phyloP scores from a whole-genome alignment of 257 asterid genomes.

The Ehretia macrophylla region DNA sequence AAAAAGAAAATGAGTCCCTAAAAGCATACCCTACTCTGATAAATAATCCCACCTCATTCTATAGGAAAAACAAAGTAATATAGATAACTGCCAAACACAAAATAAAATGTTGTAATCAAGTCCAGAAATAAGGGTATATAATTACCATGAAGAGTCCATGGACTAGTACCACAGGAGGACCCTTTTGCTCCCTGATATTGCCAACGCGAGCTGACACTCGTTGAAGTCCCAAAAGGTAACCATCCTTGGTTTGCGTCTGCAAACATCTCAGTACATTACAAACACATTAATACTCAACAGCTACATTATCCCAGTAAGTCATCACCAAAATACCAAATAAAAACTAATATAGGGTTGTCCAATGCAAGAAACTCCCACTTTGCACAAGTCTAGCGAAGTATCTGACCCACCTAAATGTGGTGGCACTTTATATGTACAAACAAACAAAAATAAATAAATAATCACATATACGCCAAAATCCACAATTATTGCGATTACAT shows the following conservation, averaged over 20 bases:
- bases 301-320: background rate
- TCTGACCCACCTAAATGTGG: too few species aligned
- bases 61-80: background rate
- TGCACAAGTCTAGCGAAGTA: background rate
- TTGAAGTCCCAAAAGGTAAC: constrained; percentile 82
- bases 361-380: background rate
- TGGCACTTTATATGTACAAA: too few species aligned
- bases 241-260: constrained; percentile 78
- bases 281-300: constrained; percentile 5
- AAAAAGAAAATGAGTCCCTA: too few species aligned
- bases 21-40: too few species aligned
- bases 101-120: background rate
- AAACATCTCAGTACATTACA: constrained; percentile 1
- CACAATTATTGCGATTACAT: background rate
- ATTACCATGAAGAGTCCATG: constrained; percentile 93
- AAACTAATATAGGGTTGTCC: background rate
- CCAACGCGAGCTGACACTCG: constrained; percentile 67
- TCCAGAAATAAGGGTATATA: background rate
- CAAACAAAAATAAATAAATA: too few species aligned
- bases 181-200: constrained; percentile 21
- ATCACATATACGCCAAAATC: background rate
- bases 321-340: background rate
- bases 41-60: background rate
- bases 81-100: background rate
- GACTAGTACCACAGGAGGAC: constrained; percentile 75